phyloP scores from a whole-genome alignment of 179 eudicot genomes.

The Nepenthes alata region DNA sequence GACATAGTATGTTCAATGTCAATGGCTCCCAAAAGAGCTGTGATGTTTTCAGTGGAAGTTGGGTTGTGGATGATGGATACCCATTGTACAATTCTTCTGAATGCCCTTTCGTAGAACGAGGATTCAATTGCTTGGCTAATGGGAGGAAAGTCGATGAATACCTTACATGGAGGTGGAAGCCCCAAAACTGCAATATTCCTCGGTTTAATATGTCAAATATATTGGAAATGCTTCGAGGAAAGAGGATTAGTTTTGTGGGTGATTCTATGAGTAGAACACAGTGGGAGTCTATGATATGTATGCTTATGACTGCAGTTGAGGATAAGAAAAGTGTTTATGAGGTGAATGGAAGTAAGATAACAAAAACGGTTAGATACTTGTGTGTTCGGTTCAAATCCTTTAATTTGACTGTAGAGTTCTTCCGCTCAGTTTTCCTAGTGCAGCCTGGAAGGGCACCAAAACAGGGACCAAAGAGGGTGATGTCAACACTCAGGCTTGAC shows the following conservation, averaged over 20 bases:
- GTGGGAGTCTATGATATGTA: constrained; percentile 94
- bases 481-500: constrained; percentile 55
- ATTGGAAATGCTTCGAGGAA: constrained; percentile 53
- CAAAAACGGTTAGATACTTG: constrained; percentile 58
- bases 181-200: constrained; percentile 58
- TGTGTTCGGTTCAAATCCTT: constrained; percentile 59
- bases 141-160: constrained; percentile 59
- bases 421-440: constrained; percentile 72
- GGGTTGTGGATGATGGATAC: constrained; percentile 65
- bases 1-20: too few relatives aligned
- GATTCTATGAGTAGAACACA: constrained; percentile 94
- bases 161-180: constrained; percentile 91
- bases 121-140: constrained; percentile 78
- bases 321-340: constrained; percentile 76
- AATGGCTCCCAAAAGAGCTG: constrained; percentile 14
- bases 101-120: constrained; percentile 72
- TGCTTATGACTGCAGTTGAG: constrained; percentile 79
- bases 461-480: constrained; percentile 72
- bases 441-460: constrained; percentile 45
- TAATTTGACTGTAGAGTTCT: constrained; percentile 68
- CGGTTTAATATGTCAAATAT: constrained; percentile 26
- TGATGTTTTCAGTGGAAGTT: constrained; percentile 70
- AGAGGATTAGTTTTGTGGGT: constrained; percentile 84
- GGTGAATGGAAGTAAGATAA: constrained; percentile 60
- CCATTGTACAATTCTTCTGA: constrained; percentile 77